Evolutionary conservation across 192 early-diverging fungal species (phyloP).

Genomic region (Umbelopsis isabellina): DNA sequence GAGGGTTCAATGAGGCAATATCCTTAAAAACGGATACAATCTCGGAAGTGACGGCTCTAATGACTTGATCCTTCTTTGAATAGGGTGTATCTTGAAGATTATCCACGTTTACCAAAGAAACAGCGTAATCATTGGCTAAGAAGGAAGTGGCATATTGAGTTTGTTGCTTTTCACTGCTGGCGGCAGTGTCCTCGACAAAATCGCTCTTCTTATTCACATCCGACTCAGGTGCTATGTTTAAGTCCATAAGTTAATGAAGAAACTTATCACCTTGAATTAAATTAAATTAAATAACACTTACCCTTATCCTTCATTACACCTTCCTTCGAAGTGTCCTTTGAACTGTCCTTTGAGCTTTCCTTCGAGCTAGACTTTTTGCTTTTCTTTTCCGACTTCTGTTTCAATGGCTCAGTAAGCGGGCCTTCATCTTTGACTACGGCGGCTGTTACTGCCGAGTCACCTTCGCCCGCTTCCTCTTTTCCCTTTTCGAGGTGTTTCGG

Average conservation of each 20-base stretch:
- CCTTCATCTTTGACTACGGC: background rate
- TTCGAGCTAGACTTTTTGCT: constrained; percentile 5
- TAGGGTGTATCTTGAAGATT: constrained; percentile 86
- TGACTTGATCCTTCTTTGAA: constrained; percentile 79
- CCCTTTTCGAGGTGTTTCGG: constrained; percentile 24
- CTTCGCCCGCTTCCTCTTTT: constrained; percentile 27
- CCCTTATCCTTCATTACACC: constrained; percentile 11
- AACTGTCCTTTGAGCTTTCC: background rate
- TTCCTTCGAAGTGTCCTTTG: constrained; percentile 8
- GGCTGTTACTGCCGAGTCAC: constrained; percentile 13
- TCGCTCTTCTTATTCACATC: constrained; percentile 21
- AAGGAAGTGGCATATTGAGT: constrained; percentile 51
- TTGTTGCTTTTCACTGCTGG: background rate
- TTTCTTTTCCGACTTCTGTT: background rate
- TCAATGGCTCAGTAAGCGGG: background rate
- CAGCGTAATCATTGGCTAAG: constrained; percentile 68
- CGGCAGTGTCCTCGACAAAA: background rate
- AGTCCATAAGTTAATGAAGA: background rate
- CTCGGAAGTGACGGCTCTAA: constrained; percentile 93
- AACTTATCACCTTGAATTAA: background rate
- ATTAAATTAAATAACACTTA: background rate
- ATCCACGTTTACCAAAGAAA: constrained; percentile 87
- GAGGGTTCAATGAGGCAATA: constrained; percentile 91
- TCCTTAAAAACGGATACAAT: constrained; percentile 97
- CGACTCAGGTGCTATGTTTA: constrained; percentile 11